Evolutionary conservation across 495 filamentous ascomycete species (phyloP).

Genomic region (Podospora pseudopauciseta): DNA sequence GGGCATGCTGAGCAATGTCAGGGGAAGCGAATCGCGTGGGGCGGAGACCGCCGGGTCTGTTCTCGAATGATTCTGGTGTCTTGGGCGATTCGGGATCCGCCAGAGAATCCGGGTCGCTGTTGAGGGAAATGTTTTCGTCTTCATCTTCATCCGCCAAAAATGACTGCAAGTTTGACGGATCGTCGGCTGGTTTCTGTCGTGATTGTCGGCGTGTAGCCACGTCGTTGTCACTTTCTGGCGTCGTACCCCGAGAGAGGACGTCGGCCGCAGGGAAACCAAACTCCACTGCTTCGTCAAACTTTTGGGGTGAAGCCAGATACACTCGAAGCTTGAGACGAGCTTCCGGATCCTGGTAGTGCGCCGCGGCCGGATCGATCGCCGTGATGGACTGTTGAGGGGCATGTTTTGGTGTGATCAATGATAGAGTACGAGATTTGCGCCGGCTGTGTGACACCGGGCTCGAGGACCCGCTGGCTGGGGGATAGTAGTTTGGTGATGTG

Average conservation of each 20-base stretch:
- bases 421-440: conserved; percentile 48
- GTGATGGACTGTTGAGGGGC: conserved; percentile 47
- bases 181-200: conserved; percentile 30
- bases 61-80: conserved; percentile 49
- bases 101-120: conserved; percentile 50
- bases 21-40: conserved; percentile 30
- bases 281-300: conserved; percentile 92
- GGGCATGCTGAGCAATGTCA: conserved; percentile 10
- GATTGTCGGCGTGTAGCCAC: conserved; percentile 25
- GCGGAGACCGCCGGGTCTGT: conserved; percentile 26
- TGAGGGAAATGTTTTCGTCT: conserved; percentile 29
- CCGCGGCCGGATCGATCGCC: conserved; percentile 66
- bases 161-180: conserved; percentile 40
- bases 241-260: conserved; percentile 27
- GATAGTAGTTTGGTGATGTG: conserved; percentile 34
- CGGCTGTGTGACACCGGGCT: conserved; percentile 34
- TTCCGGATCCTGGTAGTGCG: conserved; percentile 88
- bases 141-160: conserved; percentile 51
- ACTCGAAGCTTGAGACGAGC: conserved; percentile 80
- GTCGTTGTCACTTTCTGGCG: conserved; percentile 7
- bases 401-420: conserved; percentile 47
- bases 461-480: conserved; percentile 28
- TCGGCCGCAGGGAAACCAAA: conserved; percentile 80
- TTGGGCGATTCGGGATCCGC: conserved; percentile 52
- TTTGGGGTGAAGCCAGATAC: conserved; percentile 87